A percentile compares a stretch with the other conserved stretches of the same genome.
phyloP scores from a whole-genome alignment of 129 eudicot genomes.

The Centella asiatica region DNA sequence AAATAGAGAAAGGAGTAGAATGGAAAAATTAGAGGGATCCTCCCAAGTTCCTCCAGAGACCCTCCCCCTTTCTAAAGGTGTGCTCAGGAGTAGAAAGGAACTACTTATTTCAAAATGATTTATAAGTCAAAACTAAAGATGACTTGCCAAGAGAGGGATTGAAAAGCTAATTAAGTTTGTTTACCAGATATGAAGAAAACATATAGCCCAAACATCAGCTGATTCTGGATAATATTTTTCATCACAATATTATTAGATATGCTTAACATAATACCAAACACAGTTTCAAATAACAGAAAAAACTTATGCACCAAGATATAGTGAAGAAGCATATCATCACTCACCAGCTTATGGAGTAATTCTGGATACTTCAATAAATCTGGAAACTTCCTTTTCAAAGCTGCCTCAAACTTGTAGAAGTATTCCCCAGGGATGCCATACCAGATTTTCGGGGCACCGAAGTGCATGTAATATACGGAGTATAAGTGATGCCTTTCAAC shows the following conservation, averaged over 20 bases:
- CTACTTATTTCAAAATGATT: no score
- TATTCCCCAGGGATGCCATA: constrained; percentile 62
- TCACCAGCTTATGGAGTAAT: constrained; percentile 54
- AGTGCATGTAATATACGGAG: constrained; percentile 51
- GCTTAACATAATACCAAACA: neutral
- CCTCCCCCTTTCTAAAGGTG: no score
- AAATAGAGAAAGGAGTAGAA: no score
- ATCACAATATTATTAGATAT: neutral
- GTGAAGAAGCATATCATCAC: constrained; percentile 19
- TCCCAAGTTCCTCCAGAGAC: no score
- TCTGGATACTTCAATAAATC: constrained; percentile 44
- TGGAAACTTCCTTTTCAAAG: constrained; percentile 49
- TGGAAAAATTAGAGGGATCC: no score
- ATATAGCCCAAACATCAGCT: neutral
- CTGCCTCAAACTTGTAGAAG: constrained; percentile 45
- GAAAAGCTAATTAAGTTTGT: no score
- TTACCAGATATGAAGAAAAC: no score
- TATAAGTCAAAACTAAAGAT: no score
- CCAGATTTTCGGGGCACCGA: constrained; percentile 68
- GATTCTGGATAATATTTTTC: neutral
- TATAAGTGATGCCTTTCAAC: constrained; percentile 72
- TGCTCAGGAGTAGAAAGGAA: no score
- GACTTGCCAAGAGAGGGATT: no score
- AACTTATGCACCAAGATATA: neutral
- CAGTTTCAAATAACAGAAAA: neutral